Percentiles rank a stretch among this genome's conserved stretches.
These are phyloP conservation scores for Lithospermum erythrorhizon DNA, from an alignment of 257 asterid species.

Conservation along the genomic window DNA sequence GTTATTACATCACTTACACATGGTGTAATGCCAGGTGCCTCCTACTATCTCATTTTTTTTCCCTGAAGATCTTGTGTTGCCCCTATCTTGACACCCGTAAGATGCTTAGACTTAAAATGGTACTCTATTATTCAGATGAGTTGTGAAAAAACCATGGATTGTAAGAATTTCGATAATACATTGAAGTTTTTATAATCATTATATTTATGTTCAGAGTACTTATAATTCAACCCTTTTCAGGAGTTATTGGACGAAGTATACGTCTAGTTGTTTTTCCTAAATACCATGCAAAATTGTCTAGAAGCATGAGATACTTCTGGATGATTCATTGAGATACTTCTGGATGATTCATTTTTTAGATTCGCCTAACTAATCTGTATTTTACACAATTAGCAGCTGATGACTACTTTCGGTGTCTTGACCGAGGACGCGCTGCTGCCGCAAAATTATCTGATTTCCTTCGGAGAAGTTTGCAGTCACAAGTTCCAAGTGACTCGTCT, in stretches of 20 bases:
- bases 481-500: slow-evolving; percentile 21
- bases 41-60: background rate
- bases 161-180: background rate
- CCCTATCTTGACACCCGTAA: background rate
- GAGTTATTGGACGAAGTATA: no score
- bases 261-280: background rate
- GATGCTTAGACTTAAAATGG: no score
- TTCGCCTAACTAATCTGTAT: background rate
- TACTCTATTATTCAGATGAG: background rate
- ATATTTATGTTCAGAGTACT: no score
- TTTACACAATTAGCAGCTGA: slow-evolving; percentile 37
- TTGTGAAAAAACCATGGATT: no score
- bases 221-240: background rate
- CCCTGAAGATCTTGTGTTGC: background rate
- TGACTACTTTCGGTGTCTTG: slow-evolving; percentile 58
- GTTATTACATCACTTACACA: slow-evolving; percentile 69
- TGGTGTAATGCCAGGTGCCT: slow-evolving; percentile 68
- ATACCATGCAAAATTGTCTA: no score
- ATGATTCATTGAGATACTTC: no score
- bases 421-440: slow-evolving; percentile 65
- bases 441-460: slow-evolving; percentile 57
- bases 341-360: background rate
- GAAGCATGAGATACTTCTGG: background rate
- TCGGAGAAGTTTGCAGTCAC: slow-evolving; percentile 51
- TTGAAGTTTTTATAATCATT: background rate